A percentile compares a stretch with the other conserved stretches of the same genome.
Conservation (phyloP, 2,329 filamentous ascomycete genomes). For the Amauroascus niger region DNA sequence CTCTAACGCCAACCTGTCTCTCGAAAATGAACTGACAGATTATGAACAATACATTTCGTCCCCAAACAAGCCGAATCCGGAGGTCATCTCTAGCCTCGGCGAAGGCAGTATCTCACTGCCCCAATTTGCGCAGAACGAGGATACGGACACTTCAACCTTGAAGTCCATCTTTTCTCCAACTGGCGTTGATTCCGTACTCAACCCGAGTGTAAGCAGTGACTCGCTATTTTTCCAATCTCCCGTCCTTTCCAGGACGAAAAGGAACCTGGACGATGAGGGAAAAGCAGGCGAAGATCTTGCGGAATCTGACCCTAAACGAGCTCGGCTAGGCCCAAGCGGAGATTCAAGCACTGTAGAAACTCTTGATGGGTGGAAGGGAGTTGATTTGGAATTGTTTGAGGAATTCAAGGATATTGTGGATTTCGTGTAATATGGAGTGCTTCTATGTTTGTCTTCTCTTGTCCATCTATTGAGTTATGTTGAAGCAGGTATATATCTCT, state of each 20-base stretch:
- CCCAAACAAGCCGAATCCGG: background rate
- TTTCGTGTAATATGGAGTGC: constrained; percentile 26
- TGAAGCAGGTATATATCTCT: background rate
- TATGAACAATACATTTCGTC: constrained; percentile 9
- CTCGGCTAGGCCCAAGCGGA: background rate
- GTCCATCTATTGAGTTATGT: background rate
- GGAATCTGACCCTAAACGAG: background rate
- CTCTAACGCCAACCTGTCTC: background rate
- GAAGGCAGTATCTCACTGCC: background rate
- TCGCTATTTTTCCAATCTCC: constrained; percentile 11
- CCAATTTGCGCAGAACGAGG: background rate
- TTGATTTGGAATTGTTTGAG: constrained; percentile 31
- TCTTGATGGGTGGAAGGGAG: constrained; percentile 26
- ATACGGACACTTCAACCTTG: background rate
- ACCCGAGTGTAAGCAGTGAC: constrained; percentile 8
- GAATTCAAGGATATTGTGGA: constrained; percentile 36
- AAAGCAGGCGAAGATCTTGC: constrained; percentile 1
- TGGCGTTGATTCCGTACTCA: background rate
- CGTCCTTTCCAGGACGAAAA: background rate
- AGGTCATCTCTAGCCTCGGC: background rate
- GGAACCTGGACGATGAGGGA: constrained; percentile 1
- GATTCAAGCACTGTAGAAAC: background rate
- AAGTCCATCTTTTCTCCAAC: constrained; percentile 4
- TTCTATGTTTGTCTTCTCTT: background rate
- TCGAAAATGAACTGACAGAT: constrained; percentile 8